These are phyloP conservation scores for Moesziomyces globuligerus DNA, from an alignment of 1,284 basidiomycete genomes.

Conservation along the genomic window DNA sequence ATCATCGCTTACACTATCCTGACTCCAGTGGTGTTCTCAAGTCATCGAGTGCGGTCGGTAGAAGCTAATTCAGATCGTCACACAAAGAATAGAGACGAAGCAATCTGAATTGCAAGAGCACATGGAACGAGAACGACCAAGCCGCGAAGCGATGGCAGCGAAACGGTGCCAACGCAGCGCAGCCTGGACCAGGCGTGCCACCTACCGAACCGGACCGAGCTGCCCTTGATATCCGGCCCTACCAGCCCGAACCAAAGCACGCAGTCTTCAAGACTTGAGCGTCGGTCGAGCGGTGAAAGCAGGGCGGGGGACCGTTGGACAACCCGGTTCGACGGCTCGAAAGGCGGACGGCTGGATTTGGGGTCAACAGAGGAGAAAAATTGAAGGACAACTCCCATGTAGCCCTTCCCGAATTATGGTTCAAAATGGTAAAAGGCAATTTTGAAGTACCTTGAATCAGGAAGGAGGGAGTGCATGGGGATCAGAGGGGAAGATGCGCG, in stretches of 20 bases:
- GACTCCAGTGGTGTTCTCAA: too few relatives aligned
- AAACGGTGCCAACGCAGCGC: too few relatives aligned
- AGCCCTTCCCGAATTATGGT: conserved; percentile 53
- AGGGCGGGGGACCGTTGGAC: neutral
- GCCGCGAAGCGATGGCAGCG: too few relatives aligned
- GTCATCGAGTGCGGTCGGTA: too few relatives aligned
- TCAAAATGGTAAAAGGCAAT: conserved; percentile 60
- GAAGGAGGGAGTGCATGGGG: conserved; percentile 48
- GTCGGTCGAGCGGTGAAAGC: neutral
- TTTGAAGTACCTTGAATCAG: conserved; percentile 55
- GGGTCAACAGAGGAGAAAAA: conserved; percentile 38
- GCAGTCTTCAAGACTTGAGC: conserved; percentile 24
- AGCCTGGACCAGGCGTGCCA: conserved; percentile 24
- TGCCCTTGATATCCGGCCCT: neutral
- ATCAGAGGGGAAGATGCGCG: neutral
- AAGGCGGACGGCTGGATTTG: conserved; percentile 21
- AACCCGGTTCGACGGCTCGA: conserved; percentile 2
- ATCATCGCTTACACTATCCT: too few relatives aligned
- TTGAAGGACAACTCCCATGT: conserved; percentile 50
- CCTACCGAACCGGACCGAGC: conserved; percentile 13
- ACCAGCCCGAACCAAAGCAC: neutral
- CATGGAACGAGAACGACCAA: too few relatives aligned
- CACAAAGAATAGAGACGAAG: too few relatives aligned
- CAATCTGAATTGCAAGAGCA: too few relatives aligned
- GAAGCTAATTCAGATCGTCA: too few relatives aligned